Base-by-base conservation (phyloP, 2,329 filamentous ascomycete genomes). In the Raffaelea albimanens region DNA sequence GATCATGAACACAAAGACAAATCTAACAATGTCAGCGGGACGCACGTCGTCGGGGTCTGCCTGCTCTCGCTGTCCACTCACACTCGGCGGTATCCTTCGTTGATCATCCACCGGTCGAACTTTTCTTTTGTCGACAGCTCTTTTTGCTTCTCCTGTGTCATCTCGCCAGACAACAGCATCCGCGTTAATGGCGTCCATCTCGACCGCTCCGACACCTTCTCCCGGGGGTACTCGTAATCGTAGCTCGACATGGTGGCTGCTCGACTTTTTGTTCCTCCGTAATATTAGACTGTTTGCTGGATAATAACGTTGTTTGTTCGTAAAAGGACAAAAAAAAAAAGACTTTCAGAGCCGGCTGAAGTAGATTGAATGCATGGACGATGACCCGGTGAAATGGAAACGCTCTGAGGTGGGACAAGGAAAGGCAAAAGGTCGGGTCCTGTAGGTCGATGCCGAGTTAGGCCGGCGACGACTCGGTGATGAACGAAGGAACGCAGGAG, bases 21-120 rank as follows among this genome's bases (percentile, higher is more conserved):
- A 87, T 57, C 84, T 87, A 45, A 21, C 14, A n/a, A 9, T 4
- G 29, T 45, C 19, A 38, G 43, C 19, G 7, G 13, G 25, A 7
- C 7, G 13, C 7, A 7, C 25, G 13, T 29, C 7, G 25, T 29
- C 25, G n/a, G n/a, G n/a, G n/a, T n/a, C n/a, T n/a, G n/a, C n/a
- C n/a, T 33, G 21, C 41, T 38, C 33, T 4, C 16, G 22, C 21
- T 22, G 2, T 18, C 19, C 14, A 76, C 83, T 49, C 72, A 88
- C 80, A 91, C 74, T 78, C 85, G 74, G 61, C 85, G 76, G 63
- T 88, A 89, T 51, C 87, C 87, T 62, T 91, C 87, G 62, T 91
- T 91, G 52, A 91, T 83, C 86, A 93, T 90, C 87, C 87, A 93
- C 55, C 82, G 73, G 63, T 90, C 83, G 60, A 91, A 84, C 61